A percentile compares a stretch with the other conserved stretches of the same genome.
Evolutionary conservation across 306 rosid genomes (phyloP).

Genomic region (Sophora flavescens): DNA sequence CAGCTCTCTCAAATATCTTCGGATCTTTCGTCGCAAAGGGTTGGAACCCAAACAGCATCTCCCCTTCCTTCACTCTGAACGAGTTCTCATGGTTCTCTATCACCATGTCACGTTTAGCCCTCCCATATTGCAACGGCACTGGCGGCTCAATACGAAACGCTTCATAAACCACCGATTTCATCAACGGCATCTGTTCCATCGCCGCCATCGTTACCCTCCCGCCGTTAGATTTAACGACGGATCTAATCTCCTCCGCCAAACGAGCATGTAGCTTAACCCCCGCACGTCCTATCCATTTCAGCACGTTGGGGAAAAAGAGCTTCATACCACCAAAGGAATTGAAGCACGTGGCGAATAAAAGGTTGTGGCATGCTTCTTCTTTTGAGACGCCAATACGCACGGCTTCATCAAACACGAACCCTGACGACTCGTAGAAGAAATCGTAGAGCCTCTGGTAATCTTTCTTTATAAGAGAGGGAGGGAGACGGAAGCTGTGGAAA

Average conservation of each 20-base stretch:
- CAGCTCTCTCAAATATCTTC: slow-evolving; percentile 65
- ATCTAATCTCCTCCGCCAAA: slow-evolving; percentile 74
- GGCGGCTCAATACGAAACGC: slow-evolving; percentile 87
- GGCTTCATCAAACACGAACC: slow-evolving; percentile 69
- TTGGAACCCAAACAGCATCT: slow-evolving; percentile 82
- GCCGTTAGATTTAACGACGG: slow-evolving; percentile 62
- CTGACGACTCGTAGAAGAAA: slow-evolving; percentile 71
- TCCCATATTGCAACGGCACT: slow-evolving; percentile 76
- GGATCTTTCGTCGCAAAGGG: slow-evolving; percentile 93
- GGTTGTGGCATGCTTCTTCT: slow-evolving; percentile 91
- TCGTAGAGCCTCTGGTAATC: slow-evolving; percentile 78
- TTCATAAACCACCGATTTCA: slow-evolving; percentile 90
- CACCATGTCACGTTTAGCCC: slow-evolving; percentile 73
- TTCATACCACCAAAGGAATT: slow-evolving; percentile 87
- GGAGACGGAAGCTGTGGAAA: slow-evolving; percentile 69
- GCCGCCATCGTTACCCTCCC: slow-evolving; percentile 76
- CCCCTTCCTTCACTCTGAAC: slow-evolving; percentile 78
- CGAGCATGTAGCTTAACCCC: slow-evolving; percentile 68
- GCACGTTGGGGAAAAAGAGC: slow-evolving; percentile 66
- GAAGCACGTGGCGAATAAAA: slow-evolving; percentile 86
- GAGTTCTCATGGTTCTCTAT: slow-evolving; percentile 82
- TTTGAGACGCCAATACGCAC: slow-evolving; percentile 69
- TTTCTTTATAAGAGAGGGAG: slow-evolving; percentile 60
- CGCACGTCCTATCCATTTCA: slow-evolving; percentile 70
- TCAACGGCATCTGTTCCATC: slow-evolving; percentile 78